Base-by-base conservation (phyloP, 805 yeast species). In the Barnettozyma botsteinii region DNA sequence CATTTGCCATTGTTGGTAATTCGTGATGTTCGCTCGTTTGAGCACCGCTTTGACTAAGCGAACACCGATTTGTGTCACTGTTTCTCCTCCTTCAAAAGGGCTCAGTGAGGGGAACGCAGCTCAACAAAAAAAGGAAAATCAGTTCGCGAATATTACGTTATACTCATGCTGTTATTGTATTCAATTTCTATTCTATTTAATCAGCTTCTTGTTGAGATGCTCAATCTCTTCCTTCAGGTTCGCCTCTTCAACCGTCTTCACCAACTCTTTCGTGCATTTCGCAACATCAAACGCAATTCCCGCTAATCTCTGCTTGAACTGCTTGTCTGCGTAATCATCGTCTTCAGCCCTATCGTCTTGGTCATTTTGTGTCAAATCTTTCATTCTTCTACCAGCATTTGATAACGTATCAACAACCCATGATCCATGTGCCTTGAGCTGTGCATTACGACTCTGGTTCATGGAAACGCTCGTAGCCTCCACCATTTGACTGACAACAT, bases 231-330 rank as follows among this genome's bases (percentile, higher is more conserved):
- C 89, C 54, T 82, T 82, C 53, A 89, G 67, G 55, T 89, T 83
- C 19, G 95, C 95, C 58, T 89, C 97, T 59, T 91, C 97, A 5
- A 91, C 96, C 1, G 95, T 85, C 65, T 89, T 89, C 17, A 91
- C 98, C 56, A 91, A 72, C 61, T 91, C 98, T 61, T 89, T 91
- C 5, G 97, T 91, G 60, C 95, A 84, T 62, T 91, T 88, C 19
- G 97, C 97, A 64, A 91, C 85, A 60, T 91, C 98, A 65, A 88
- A 91, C 22, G 96, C 91, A 50, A 89, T 83, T 3, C 97, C 97
- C 0, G 98, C 98, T 49, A 91, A 75, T 55, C 97, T 76, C 62
- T 91, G 97, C 62, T 86, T 86, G 66, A 87, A 82, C 52, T 84
- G 84, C 60, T 85, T 83, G 57, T 87, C 95, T 2, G 96, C 96